Base-by-base conservation (phyloP, 768 basidiomycete genomes). In the Daedalea quercina region DNA sequence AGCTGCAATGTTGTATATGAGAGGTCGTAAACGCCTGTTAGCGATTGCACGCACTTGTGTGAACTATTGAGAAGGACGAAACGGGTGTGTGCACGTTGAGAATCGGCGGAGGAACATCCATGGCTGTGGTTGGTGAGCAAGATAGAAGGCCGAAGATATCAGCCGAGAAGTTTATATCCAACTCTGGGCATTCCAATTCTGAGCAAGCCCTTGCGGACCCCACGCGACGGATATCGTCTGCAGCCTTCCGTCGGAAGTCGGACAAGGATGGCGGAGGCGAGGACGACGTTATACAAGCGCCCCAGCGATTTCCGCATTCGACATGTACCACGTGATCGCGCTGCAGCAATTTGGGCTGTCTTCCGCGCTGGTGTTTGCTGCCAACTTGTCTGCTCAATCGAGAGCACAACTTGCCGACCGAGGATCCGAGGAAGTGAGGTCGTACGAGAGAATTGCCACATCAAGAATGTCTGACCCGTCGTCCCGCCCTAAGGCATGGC, bases 391-490 rank as follows among this genome's bases (percentile, higher is more conserved):
- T 57, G 57, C 49, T 54, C 54, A 55, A 55, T 49, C 20, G 51
- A 50, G 46, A 35, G 54, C 35, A 51, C 52, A 54, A 54, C 58
- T 58, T 54, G 57, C 51, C 64, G 88, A 89, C 88, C 88, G 87
- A 89, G 88, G 88, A 90, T 90, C 88, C 73, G 69, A 70, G 63
- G 47, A 70, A 78, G 88, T 90, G 88, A 90, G 87, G 88, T 90
- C 88, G 60, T 52, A 48, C 53, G 73, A 52, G 50, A 60, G 37
- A 57, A 43, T n/a, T n/a, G n/a, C 41, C 3, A 31, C 46, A 44
- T 47, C 53, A 46, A 71, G 65, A 67, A 89, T 87, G 83, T 76
- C 82, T 47, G 84, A 89, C 59, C 69, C 63, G 15, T 48, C 56
- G 26, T 55, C 73, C 44, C 80, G 77, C 65, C 77, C 81, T 61